A percentile compares a stretch with the other conserved stretches of the same genome.
These are phyloP conservation scores for Coemansia sp. DNA, from an alignment of 192 early-diverging fungal genomes.

Conservation along the genomic window DNA sequence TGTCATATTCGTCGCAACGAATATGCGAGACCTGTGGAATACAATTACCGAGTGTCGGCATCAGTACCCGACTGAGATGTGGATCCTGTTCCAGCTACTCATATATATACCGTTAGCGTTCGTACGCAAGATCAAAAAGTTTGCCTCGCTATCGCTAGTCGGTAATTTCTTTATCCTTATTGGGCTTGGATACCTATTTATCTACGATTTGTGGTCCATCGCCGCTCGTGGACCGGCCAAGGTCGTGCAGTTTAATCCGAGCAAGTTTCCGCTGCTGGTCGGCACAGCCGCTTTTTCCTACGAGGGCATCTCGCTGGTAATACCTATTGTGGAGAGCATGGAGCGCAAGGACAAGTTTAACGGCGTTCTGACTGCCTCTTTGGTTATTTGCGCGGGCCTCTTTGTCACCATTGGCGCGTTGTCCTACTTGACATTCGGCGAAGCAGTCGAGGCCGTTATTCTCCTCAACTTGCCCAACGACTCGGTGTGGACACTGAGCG, in stretches of 20 bases:
- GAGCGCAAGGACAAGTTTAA: conserved; percentile 88
- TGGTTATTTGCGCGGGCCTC: conserved; percentile 75
- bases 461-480: conserved; percentile 82
- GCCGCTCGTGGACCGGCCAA: conserved; percentile 62
- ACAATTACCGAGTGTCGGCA: conserved; percentile 64
- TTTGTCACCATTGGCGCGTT: conserved; percentile 81
- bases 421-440: conserved; percentile 86
- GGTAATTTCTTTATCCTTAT: conserved; percentile 92
- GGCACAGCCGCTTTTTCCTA: conserved; percentile 94
- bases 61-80: conserved; percentile 66
- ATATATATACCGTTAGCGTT: conserved; percentile 82
- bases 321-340: conserved; percentile 80
- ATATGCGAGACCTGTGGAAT: conserved; percentile 70
- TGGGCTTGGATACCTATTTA: conserved; percentile 83
- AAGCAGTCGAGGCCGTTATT: conserved; percentile 81
- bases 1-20: conserved; percentile 86
- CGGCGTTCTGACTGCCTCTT: conserved; percentile 73
- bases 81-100: conserved; percentile 74
- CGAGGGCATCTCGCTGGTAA: conserved; percentile 85
- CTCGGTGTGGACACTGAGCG: conserved; percentile 60
- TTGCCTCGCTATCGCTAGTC: conserved; percentile 82
- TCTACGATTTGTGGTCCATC: conserved; percentile 74
- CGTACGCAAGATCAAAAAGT: conserved; percentile 89
- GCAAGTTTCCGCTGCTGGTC: conserved; percentile 84
- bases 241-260: conserved; percentile 77